These are phyloP conservation scores for Globisporangium nunn DNA, from an alignment of 352 stramenopile genomes.

Conservation along the genomic window DNA sequence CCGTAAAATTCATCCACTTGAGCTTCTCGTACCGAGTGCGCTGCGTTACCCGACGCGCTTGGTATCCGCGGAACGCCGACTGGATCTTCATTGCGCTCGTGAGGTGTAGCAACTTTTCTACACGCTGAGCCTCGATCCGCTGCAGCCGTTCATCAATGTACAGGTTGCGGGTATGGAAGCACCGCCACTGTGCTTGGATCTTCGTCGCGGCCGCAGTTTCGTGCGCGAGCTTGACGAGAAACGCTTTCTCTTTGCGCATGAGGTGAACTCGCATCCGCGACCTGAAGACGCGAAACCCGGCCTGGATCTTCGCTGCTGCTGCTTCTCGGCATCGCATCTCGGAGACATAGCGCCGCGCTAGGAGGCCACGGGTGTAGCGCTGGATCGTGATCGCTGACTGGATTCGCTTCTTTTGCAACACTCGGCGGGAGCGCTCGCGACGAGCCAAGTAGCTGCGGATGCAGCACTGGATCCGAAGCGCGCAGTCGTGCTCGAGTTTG, in stretches of 20 bases:
- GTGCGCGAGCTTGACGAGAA: constrained; percentile 13
- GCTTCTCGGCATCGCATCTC: constrained; percentile 19
- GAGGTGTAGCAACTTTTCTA: constrained; percentile 32
- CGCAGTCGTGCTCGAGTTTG: constrained; percentile 52
- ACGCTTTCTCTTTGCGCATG: constrained; percentile 31
- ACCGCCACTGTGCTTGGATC: constrained; percentile 53
- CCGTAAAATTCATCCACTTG: constrained; percentile 54
- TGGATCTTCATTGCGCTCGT: constrained; percentile 56
- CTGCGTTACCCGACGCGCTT: constrained; percentile 37
- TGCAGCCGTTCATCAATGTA: constrained; percentile 27
- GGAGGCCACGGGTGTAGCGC: constrained; percentile 34
- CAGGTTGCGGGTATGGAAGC: constrained; percentile 16
- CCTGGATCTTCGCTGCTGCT: constrained; percentile 55
- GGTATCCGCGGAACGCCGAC: constrained; percentile 50
- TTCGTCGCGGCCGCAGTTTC: constrained; percentile 28
- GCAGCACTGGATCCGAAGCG: constrained; percentile 44
- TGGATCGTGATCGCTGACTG: constrained; percentile 40
- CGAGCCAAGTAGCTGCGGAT: constrained; percentile 45
- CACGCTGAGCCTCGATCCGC: constrained; percentile 21
- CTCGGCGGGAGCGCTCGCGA: constrained; percentile 29
- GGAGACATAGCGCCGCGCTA: constrained; percentile 27
- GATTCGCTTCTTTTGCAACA: constrained; percentile 7
- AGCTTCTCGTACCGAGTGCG: constrained; percentile 54
- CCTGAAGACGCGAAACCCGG: constrained; percentile 28
- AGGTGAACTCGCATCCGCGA: constrained; percentile 31